Base-by-base conservation (phyloP, 108 stramenopile genomes). In the Cyclostephanos tholiformis region DNA sequence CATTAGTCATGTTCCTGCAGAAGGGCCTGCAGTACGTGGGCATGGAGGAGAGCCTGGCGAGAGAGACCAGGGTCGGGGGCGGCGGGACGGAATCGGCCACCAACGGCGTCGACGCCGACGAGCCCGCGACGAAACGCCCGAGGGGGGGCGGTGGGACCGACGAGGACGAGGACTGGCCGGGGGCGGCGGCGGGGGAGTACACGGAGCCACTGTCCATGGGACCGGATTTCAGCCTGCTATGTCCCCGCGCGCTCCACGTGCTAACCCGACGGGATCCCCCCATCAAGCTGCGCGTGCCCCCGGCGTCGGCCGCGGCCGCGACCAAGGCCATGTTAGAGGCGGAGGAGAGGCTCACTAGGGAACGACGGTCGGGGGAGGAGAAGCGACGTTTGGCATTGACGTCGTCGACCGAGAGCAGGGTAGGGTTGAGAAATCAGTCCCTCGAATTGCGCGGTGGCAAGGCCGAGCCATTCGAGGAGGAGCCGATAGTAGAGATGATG, bases 21-120 rank as follows among this genome's bases (percentile, higher is more conserved):
- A 95, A 96, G 84, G 95, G 95, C 53, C 66, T 96, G 61, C 91
- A 91, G 80, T 96, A 93, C 71, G 87, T 93, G 26, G 92, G 89
- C 41, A 95, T 95, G 60, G 94, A 95, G 83, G 94, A 95, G 74
- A 80, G 77, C 26, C 69, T 95, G 67, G 74, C 67, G 20, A 72
- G 76, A 63, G 89, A 89, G 43, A 65, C 74, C 36, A 22, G 56
- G 35, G 22, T 56, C 29, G 4, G 56, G 12, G 17, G 32, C 63
- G 26, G 63, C 10, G 27, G 16, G 25, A 23, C 17, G 36, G 63
- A 63, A 30, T 58, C 57, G 27, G 9, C 57, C 16, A 19, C 32
- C 23, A 32, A 48, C 30, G 14, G 29, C 25, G 16, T 5, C 41
- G 25, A 0, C 44, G 41, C 29, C n/a, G 27, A 4, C 27, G n/a